Percentiles rank a stretch among this genome's conserved stretches.
Evolutionary conservation across 2,329 filamentous ascomycete genomes (phyloP).

Genomic region (Nigrograna mackinnonii): DNA sequence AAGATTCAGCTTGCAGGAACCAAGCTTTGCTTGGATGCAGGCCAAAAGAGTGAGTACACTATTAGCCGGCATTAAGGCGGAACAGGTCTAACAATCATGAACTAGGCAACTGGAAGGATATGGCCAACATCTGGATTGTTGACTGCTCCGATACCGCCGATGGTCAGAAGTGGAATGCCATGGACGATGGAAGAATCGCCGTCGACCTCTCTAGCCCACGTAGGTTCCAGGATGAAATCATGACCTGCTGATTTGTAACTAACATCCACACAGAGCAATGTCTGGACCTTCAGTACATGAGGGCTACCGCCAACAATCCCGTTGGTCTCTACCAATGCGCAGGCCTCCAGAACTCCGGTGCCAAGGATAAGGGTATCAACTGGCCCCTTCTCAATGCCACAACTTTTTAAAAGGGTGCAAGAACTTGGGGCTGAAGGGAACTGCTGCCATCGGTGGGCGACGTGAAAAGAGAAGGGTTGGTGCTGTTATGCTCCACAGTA

Average conservation of each 20-base stretch:
- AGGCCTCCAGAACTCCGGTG: slow-evolving; percentile 30
- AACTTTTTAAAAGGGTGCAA: too few species aligned
- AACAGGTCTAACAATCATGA: too few species aligned
- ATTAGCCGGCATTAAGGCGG: too few species aligned
- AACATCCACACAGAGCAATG: slow-evolving; percentile 23
- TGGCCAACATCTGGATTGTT: slow-evolving; percentile 28
- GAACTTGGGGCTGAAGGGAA: too few species aligned
- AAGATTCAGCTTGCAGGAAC: slow-evolving; percentile 30
- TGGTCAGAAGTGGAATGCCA: slow-evolving; percentile 29
- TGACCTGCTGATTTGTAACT: too few species aligned
- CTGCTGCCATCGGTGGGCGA: too few species aligned
- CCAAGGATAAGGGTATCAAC: slow-evolving; percentile 37
- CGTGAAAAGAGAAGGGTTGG: too few species aligned
- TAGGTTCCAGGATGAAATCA: too few species aligned
- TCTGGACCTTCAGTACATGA: slow-evolving; percentile 35
- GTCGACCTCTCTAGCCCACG: slow-evolving; percentile 19
- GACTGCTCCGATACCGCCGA: slow-evolving; percentile 23
- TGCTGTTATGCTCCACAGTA: too few species aligned
- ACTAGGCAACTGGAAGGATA: slow-evolving; percentile 33
- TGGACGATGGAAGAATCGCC: slow-evolving; percentile 32
- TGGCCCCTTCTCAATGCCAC: slow-evolving; percentile 33
- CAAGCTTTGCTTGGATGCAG: slow-evolving; percentile 32
- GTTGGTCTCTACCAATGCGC: slow-evolving; percentile 36
- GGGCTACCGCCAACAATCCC: slow-evolving; percentile 32
- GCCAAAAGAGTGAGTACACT: slow-evolving; percentile 20